Evolutionary conservation across 345 rosid species (phyloP).

Genomic region (Durio zibethinus): DNA sequence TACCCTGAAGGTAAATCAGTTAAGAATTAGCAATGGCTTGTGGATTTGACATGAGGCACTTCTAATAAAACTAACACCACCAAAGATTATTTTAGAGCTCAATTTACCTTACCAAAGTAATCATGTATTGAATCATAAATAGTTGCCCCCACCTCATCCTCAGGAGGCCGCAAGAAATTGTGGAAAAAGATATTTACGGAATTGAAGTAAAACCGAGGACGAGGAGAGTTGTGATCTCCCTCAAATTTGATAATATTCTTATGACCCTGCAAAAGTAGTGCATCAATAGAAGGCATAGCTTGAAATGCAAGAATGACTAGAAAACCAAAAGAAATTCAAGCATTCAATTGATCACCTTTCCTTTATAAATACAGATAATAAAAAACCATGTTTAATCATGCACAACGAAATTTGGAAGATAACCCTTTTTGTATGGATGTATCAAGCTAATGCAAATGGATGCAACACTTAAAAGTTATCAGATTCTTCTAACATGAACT

Average conservation of each 20-base stretch:
- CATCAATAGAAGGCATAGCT: conserved; percentile 16
- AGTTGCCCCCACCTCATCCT: conserved; percentile 59
- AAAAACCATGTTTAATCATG: neutral
- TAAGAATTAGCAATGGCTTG: conserved; percentile 25
- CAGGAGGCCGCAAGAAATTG: conserved; percentile 93
- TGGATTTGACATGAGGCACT: conserved; percentile 16
- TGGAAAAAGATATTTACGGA: conserved; percentile 92
- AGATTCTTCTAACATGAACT: neutral
- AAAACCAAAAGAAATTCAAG: conserved; percentile 3
- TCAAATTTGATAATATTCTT: conserved; percentile 95
- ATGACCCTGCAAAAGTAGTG: conserved; percentile 67
- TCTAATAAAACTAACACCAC: conserved; percentile 19
- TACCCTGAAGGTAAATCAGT: conserved; percentile 51
- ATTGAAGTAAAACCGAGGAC: conserved; percentile 95
- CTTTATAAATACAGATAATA: neutral
- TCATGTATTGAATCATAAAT: conserved; percentile 55
- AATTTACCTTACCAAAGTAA: conserved; percentile 80
- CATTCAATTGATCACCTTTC: neutral
- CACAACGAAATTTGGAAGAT: neutral
- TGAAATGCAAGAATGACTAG: conserved; percentile 1
- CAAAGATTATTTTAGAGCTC: conserved; percentile 16
- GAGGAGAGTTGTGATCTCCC: conserved; percentile 97
- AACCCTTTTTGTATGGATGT: neutral
- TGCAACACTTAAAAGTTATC: neutral
- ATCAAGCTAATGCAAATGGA: neutral